phyloP scores from a whole-genome alignment of 257 asterid genomes.

The Fraxinus pennsylvanica region DNA sequence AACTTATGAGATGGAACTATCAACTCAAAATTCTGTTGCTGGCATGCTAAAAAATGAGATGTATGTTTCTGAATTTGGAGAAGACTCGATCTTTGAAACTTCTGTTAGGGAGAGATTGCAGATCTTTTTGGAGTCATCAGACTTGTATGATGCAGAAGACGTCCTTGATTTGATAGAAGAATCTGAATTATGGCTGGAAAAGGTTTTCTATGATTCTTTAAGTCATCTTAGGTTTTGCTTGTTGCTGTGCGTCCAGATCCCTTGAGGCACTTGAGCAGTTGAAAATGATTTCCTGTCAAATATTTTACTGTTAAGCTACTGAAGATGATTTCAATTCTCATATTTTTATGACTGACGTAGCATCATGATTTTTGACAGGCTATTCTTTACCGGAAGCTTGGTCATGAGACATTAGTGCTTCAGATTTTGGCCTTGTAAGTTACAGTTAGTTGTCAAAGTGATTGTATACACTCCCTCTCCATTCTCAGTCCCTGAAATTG shows the following conservation, averaged over 20 bases:
- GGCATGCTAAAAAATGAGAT: conserved; percentile 38
- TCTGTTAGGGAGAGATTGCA: conserved; percentile 88
- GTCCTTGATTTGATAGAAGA: conserved; percentile 85
- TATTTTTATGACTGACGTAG: background rate
- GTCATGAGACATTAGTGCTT: conserved; percentile 82
- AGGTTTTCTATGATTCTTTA: conserved; percentile 46
- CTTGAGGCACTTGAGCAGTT: background rate
- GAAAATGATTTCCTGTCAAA: background rate
- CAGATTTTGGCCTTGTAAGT: conserved; percentile 92
- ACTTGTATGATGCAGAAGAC: conserved; percentile 82
- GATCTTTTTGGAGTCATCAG: conserved; percentile 81
- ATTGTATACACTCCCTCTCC: background rate
- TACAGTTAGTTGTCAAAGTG: conserved; percentile 2
- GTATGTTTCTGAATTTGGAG: conserved; percentile 36
- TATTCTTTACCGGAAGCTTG: conserved; percentile 92
- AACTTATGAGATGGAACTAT: conserved; percentile 50
- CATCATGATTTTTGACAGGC: conserved; percentile 63
- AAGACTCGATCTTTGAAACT: conserved; percentile 59
- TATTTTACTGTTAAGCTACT: conserved; percentile 21
- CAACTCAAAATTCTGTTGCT: conserved; percentile 39
- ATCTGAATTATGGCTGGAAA: conserved; percentile 94
- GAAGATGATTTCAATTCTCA: conserved; percentile 14
- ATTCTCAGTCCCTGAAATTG: background rate
- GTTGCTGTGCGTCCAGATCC: conserved; percentile 24
- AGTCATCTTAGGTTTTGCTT: conserved; percentile 6